Evolutionary conservation across 345 rosid genomes (phyloP), one percentile per base, ranked within the genome.

Genomic region (Camelina hispida): DNA sequence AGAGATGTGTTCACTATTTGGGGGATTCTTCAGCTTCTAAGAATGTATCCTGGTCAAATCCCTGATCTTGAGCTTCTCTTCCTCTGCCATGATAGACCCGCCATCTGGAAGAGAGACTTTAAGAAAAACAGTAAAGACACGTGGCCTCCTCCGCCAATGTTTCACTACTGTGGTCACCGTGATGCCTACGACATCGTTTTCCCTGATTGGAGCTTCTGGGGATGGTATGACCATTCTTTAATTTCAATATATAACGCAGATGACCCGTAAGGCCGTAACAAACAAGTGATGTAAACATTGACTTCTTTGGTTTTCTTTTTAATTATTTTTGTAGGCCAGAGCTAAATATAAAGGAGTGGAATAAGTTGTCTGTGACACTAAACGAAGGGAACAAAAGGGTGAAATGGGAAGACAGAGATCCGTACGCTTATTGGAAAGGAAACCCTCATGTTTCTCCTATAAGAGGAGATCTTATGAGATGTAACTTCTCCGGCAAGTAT

Each of bases 151-250:
- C 90, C 91, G 2, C 86, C 93, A 2, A 58, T 90, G 71, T 90
- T 90, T 78, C 90, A 85, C 28, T 90, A 90, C 55, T 85, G 91
- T 58, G 81, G 85, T 13, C 71, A 85, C 23, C 69, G 75, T 13
- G 63, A 82, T 14, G 55, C 86, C 0, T 71, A 83, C 23, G 89
- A 82, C 73, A 84, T 86, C 35, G 84, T 85, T 7, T 88, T 88
- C 50, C 89, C 88, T 54, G 91, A 89, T 25, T 88, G 93, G 97
- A 80, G 90, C 77, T 91, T 88, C 70, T 88, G 93, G 97, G 91
- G 88, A 23, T 87, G 93, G 97, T 73, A 63, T 38, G 43, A 34
- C 32, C 16, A 57, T 52, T 66, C 34, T 20, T 20, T 20, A 13
- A 16, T 7, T 9, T 68, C 62, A 40, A 54, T 28, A 4, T 28